A percentile compares a stretch with the other conserved stretches of the same genome.
Evolutionary conservation across 2,329 filamentous ascomycete species (phyloP).

Genomic region (Nothophoma quercina): DNA sequence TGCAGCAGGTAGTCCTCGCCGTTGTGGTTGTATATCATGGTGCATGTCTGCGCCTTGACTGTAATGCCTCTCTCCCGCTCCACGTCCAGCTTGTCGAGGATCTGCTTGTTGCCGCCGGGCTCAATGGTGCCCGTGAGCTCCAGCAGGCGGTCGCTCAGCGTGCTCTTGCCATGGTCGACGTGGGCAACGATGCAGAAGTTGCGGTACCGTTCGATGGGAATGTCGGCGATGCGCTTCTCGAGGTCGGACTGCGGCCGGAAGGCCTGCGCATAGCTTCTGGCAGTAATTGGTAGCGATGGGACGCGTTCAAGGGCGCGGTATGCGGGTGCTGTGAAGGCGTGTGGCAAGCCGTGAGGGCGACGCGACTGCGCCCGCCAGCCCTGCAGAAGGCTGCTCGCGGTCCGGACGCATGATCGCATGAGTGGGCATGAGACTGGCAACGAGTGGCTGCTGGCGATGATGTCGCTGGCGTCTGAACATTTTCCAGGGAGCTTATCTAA

Average conservation of each 20-base stretch:
- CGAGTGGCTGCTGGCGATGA: conserved; percentile 3
- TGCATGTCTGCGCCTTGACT: conserved; percentile 98
- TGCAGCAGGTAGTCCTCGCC: conserved; percentile 92
- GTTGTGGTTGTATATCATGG: conserved; percentile 90
- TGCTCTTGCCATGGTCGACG: conserved; percentile 98
- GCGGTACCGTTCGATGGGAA: conserved; percentile 80
- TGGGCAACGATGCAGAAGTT: conserved; percentile 99
- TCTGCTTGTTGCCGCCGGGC: conserved; percentile 88
- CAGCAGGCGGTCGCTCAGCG: conserved; percentile 87
- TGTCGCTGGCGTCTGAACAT: background rate
- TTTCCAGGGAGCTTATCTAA: conserved; percentile 21
- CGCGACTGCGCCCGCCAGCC: conserved; percentile 42
- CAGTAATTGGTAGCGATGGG: conserved; percentile 13
- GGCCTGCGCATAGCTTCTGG: conserved; percentile 46
- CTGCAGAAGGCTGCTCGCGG: conserved; percentile 52
- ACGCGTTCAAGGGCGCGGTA: conserved; percentile 39
- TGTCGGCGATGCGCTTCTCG: conserved; percentile 72
- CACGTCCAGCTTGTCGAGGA: conserved; percentile 95
- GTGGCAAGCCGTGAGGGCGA: conserved; percentile 26
- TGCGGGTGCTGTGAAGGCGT: background rate
- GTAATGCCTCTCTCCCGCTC: conserved; percentile 96
- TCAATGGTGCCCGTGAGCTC: conserved; percentile 94
- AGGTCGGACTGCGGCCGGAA: conserved; percentile 58
- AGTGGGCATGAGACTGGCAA: conserved; percentile 42
- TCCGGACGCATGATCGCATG: conserved; percentile 60